Conservation (phyloP, 2,329 filamentous ascomycete species). For the Botrytis elliptica region DNA sequence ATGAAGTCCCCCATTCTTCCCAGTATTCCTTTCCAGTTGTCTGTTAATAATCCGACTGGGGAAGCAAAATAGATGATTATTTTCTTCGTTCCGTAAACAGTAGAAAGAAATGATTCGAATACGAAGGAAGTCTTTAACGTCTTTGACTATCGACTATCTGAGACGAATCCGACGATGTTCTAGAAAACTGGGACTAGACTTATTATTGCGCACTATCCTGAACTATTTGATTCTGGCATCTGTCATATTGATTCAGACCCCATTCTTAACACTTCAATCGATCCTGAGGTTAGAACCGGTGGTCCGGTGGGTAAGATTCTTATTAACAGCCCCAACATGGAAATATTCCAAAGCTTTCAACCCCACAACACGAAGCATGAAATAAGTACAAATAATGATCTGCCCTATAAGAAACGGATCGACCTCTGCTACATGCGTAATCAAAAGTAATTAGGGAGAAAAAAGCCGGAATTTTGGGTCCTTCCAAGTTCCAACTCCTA, state of each 20-base stretch:
- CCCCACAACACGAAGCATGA: neutral
- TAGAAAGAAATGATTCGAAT: neutral
- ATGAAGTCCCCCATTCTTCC: neutral
- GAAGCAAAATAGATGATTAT: neutral
- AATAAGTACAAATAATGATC: neutral
- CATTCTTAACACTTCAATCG: conserved; percentile 1
- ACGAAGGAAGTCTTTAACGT: neutral
- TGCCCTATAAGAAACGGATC: conserved; percentile 1
- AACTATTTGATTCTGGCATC: neutral
- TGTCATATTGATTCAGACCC: conserved; percentile 8
- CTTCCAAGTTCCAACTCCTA: conserved; percentile 5
- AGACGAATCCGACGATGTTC: conserved; percentile 1
- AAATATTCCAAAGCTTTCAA: neutral
- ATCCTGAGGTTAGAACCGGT: conserved; percentile 8
- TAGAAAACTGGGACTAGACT: conserved; percentile 2
- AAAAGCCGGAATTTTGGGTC: neutral
- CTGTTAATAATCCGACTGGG: neutral
- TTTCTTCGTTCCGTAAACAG: neutral
- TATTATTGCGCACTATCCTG: neutral
- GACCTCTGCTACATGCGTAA: conserved; percentile 2
- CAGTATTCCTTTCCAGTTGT: neutral
- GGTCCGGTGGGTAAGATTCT: conserved; percentile 9
- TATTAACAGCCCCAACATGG: neutral
- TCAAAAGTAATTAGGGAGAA: neutral
- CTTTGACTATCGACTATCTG: neutral